These are phyloP conservation scores for Scutellaria barbata DNA, from an alignment of 257 asterid genomes.

Conservation along the genomic window DNA sequence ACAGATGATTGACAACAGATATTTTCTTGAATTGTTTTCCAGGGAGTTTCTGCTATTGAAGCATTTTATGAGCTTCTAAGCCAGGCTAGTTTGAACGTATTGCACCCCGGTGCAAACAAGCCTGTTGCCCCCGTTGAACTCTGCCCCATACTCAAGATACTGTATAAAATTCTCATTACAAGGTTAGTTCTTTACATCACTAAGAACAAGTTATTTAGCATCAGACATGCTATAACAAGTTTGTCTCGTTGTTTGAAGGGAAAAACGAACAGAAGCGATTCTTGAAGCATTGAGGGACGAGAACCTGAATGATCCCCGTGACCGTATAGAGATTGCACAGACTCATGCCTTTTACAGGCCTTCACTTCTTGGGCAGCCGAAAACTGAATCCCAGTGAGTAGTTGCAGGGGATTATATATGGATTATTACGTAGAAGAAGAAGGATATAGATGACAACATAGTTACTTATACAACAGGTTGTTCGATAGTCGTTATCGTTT, in stretches of 20 bases:
- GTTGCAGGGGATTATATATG: neutral
- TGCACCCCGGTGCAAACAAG: constrained; percentile 78
- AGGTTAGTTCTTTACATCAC: constrained; percentile 43
- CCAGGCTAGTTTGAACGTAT: constrained; percentile 68
- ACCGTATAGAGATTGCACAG: constrained; percentile 86
- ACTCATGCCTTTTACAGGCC: constrained; percentile 88
- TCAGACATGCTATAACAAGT: neutral
- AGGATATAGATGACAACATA: neutral
- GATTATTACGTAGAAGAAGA: constrained; percentile 15
- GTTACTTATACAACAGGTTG: neutral
- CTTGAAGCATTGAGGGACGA: constrained; percentile 87
- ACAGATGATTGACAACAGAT: neutral
- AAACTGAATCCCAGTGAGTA: neutral
- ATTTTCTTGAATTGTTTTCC: constrained; percentile 24
- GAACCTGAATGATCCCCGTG: constrained; percentile 87
- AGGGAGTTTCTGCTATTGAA: constrained; percentile 93
- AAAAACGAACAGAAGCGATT: constrained; percentile 62
- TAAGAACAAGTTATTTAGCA: neutral
- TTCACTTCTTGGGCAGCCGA: constrained; percentile 71
- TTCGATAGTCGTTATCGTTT: neutral
- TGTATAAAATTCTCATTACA: constrained; percentile 71
- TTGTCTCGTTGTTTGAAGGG: constrained; percentile 46
- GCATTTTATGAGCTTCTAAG: constrained; percentile 86
- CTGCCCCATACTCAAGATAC: constrained; percentile 77
- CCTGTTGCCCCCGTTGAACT: constrained; percentile 84